Conservation (phyloP, 495 filamentous ascomycete species). For the Xylaria acuta region DNA sequence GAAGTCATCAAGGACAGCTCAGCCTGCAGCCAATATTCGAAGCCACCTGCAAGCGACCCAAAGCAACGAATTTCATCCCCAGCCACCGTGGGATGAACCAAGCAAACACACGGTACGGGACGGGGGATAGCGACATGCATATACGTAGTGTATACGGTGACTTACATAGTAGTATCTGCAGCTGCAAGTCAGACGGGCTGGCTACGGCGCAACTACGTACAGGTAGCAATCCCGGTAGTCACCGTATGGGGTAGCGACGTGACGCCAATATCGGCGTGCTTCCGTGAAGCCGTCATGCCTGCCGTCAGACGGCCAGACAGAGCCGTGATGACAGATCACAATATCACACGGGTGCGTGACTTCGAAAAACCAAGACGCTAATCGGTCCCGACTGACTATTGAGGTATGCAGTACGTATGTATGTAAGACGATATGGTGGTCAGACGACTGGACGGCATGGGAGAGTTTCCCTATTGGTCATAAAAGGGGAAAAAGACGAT, state of each 20-base stretch:
- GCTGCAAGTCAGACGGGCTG: neutral
- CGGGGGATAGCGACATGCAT: neutral
- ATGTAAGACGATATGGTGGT: constrained; percentile 18
- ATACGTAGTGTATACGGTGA: too few relatives aligned
- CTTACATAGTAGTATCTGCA: neutral
- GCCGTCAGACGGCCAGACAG: neutral
- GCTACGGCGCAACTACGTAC: neutral
- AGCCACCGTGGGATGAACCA: neutral
- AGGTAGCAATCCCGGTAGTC: neutral
- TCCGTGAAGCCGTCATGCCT: neutral
- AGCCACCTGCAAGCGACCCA: neutral
- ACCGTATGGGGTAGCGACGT: neutral
- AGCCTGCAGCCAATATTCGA: neutral
- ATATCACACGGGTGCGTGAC: too few relatives aligned
- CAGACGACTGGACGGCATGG: constrained; percentile 1
- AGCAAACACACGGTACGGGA: neutral
- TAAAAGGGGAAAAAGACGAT: neutral
- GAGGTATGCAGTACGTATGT: neutral
- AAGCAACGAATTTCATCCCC: neutral
- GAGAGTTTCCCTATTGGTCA: neutral
- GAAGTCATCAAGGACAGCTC: neutral
- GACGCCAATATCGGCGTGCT: neutral
- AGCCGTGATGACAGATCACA: constrained; percentile 6
- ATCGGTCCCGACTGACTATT: constrained; percentile 10
- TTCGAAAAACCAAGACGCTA: neutral